A percentile compares a stretch with the other conserved stretches of the same genome.
Conservation (phyloP, 2,329 filamentous ascomycete genomes). For the Ophiognomonia clavigignenti-juglandacearum region DNA sequence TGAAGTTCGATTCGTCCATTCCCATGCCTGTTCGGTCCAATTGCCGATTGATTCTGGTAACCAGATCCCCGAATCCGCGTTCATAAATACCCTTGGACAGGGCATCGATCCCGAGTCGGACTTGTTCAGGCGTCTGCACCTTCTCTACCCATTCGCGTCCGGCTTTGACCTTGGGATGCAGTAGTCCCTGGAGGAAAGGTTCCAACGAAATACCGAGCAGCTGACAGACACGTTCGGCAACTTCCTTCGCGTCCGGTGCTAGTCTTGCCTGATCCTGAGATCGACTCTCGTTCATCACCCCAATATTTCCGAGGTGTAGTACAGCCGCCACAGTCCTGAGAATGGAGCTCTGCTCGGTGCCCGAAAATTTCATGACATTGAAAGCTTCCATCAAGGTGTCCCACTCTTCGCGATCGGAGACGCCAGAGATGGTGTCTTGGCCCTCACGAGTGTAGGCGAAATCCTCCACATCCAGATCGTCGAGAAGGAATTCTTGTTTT, state of each 20-base stretch:
- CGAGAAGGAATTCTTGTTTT: slow-evolving; percentile 72
- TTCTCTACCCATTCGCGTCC: slow-evolving; percentile 98
- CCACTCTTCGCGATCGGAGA: slow-evolving; percentile 92
- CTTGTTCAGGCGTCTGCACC: slow-evolving; percentile 94
- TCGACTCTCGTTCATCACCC: slow-evolving; percentile 83
- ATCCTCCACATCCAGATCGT: slow-evolving; percentile 71
- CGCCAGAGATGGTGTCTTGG: slow-evolving; percentile 84
- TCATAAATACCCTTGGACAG: slow-evolving; percentile 97
- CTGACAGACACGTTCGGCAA: slow-evolving; percentile 74
- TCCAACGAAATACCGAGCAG: slow-evolving; percentile 82
- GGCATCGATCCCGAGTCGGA: slow-evolving; percentile 82
- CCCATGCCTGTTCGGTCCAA: slow-evolving; percentile 81
- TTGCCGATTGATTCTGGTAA: slow-evolving; percentile 85
- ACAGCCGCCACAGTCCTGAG: slow-evolving; percentile 86
- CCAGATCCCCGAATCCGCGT: slow-evolving; percentile 88
- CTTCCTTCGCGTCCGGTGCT: slow-evolving; percentile 66
- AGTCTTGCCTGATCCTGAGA: slow-evolving; percentile 87
- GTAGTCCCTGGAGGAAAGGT: slow-evolving; percentile 78
- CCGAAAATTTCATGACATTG: slow-evolving; percentile 85
- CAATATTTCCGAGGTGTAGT: slow-evolving; percentile 87
- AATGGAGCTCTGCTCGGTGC: slow-evolving; percentile 77
- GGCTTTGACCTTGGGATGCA: slow-evolving; percentile 92
- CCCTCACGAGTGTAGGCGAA: slow-evolving; percentile 90
- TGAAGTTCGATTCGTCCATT: slow-evolving; percentile 88
- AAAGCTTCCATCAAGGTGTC: slow-evolving; percentile 87